Base-by-base conservation (phyloP, 1,284 basidiomycete genomes). In the Ganoderma lucidum region DNA sequence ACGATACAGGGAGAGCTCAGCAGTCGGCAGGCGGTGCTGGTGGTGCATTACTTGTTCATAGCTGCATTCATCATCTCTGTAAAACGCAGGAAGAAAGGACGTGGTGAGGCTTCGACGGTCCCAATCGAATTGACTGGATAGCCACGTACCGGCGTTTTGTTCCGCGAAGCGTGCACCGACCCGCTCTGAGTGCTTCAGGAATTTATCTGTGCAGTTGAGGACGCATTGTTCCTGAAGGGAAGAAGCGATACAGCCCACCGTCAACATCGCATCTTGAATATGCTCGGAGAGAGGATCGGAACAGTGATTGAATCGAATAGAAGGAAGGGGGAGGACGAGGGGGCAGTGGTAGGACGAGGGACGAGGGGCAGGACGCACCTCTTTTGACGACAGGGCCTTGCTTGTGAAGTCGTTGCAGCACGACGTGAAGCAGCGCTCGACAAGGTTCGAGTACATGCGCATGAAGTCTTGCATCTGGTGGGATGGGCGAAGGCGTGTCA, bases 391-490 rank as follows among this genome's bases (percentile, higher is more conserved):
- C 70, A 99, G 85, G 0, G 96, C 90, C 82, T 97, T 98, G 84
- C 93, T 94, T 39, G 97, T 99, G 78, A 99, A 99, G 81, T 99
- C 97, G 80, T 98, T 96, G 78, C 93, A 94, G 82, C 97, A 99
- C 39, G 94, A 87, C 74, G 87, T 96, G 87, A 99, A 99, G 82
- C 97, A 99, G 75, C 94, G 90, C 81, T 99, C 97, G 55, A 98
- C 96, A 66, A 99, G 88, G 77, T 92, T 93, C n/a, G 96, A 95
- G 85, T 99, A 99, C 81, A 99, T 93, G 78, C 88, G 88, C 87
- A 99, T 87, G 78, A 99, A 99, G 85, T 99, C 97, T 87, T 97
- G 95, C 96, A 99, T 98, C 95, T 99, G 82, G n/a, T 58, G 56
- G 65, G 32, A 63, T 35, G 44, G 37, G 23, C 48, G 12, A 30